Conservation (phyloP, 1,284 basidiomycete genomes). For the Omphalotus olearius region DNA sequence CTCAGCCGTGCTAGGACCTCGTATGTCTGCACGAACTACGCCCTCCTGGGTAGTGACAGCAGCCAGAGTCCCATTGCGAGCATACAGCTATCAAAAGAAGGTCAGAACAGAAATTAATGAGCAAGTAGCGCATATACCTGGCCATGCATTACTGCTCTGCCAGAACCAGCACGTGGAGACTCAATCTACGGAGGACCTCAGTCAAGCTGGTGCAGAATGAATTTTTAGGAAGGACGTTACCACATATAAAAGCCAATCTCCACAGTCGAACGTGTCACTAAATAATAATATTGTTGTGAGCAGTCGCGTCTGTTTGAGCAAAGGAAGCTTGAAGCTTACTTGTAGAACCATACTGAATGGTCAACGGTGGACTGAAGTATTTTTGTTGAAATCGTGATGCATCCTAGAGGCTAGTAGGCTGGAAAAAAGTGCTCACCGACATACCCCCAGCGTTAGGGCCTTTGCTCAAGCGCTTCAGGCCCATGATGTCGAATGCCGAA, state of each 20-base stretch:
- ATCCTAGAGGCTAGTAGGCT: not conserved
- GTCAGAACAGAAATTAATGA: slow-evolving; percentile 5
- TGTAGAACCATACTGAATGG: slow-evolving; percentile 83
- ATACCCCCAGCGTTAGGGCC: slow-evolving; percentile 59
- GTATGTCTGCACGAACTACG: slow-evolving; percentile 58
- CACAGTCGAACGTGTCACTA: slow-evolving; percentile 74
- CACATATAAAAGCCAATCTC: slow-evolving; percentile 79
- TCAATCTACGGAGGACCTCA: slow-evolving; percentile 42
- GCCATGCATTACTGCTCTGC: slow-evolving; percentile 74
- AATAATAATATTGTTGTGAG: slow-evolving; percentile 2
- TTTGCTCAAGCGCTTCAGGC: slow-evolving; percentile 48
- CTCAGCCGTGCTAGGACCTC: slow-evolving; percentile 28
- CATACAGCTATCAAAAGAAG: slow-evolving; percentile 56
- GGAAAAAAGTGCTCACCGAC: slow-evolving; percentile 47
- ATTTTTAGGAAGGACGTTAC: slow-evolving; percentile 29
- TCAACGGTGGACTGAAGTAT: slow-evolving; percentile 69
- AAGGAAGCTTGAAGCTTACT: slow-evolving; percentile 37
- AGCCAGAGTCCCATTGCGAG: slow-evolving; percentile 63
- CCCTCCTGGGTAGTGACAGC: slow-evolving; percentile 86
- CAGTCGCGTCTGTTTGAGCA: not conserved
- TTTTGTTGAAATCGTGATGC: slow-evolving; percentile 3
- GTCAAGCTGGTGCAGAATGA: not conserved
- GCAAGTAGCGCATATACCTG: slow-evolving; percentile 39
- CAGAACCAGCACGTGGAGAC: slow-evolving; percentile 64
- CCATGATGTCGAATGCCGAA: slow-evolving; percentile 60